phyloP scores from a whole-genome alignment of 2,329 filamentous ascomycete genomes.

The Fonsecaea erecta region DNA sequence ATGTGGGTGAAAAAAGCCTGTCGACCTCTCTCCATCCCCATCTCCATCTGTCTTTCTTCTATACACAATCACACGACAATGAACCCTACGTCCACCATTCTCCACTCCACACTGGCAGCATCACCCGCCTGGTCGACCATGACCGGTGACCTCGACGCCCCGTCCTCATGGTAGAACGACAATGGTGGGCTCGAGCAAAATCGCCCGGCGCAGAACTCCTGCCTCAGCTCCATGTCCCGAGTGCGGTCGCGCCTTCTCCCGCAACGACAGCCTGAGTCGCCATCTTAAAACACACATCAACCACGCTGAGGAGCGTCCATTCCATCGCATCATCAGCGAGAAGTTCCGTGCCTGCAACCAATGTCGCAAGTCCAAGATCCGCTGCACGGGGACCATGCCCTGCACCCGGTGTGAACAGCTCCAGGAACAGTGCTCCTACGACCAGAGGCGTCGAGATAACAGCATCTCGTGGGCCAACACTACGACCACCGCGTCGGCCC shows the following conservation, averaged over 20 bases:
- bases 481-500: slow-evolving; percentile 3
- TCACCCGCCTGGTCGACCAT: background rate
- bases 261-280: slow-evolving; percentile 32
- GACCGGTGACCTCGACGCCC: background rate
- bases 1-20: too few relatives aligned
- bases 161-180: slow-evolving; percentile 1
- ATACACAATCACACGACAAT: background rate
- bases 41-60: too few relatives aligned
- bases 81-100: background rate
- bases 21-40: too few relatives aligned
- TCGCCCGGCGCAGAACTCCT: slow-evolving; percentile 29
- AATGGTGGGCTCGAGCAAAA: slow-evolving; percentile 25
- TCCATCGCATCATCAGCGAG: slow-evolving; percentile 33
- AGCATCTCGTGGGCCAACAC: slow-evolving; percentile 9
- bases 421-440: slow-evolving; percentile 28
- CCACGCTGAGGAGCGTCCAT: slow-evolving; percentile 26
- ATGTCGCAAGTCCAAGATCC: slow-evolving; percentile 31
- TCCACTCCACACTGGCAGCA: background rate
- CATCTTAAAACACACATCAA: slow-evolving; percentile 31
- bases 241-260: slow-evolving; percentile 31
- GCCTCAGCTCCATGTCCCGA: slow-evolving; percentile 31
- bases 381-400: slow-evolving; percentile 30
- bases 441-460: slow-evolving; percentile 8
- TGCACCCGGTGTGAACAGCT: slow-evolving; percentile 31
- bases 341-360: slow-evolving; percentile 33